Base-by-base conservation (phyloP, 1,284 basidiomycete genomes). In the Pseudozyma tsukubaensis region DNA sequence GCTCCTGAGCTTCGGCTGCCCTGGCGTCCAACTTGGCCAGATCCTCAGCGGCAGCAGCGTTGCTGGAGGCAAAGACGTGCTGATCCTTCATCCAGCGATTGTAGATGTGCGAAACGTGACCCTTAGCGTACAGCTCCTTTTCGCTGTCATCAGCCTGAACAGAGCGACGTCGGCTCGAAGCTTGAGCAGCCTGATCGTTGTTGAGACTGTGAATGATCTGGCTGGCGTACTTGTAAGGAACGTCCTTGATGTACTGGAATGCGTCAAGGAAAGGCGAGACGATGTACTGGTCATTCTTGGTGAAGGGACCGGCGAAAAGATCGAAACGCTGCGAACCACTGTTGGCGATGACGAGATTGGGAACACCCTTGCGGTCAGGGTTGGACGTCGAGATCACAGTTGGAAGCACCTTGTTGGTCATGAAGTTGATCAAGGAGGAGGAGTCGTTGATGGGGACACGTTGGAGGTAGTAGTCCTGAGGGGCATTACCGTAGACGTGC, bases 281-380 rank as follows among this genome's bases (percentile, higher is more conserved):
- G 18, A 81, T 78, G 75, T 81, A 77, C 71, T 81, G 65, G 59
- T 83, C 81, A 55, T 82, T 81, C 59, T 79, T 78, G 19, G 79
- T 80, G 34, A 83, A 81, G 18, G 60, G 52, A 3, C 81, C 81
- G 5, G 72, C 64, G 37, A 78, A 79, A 16, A 80, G 60, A 32
- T 82, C 79, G 57, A 81, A 81, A 39, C 81, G 74, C 69, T 82
- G 81, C 35, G 70, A 72, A 3, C 81, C 81, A 37, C 59, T 75
- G 71, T 83, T 83, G 58, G 79, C 73, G 16, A 83, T 59, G 9
- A 83, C 67, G 19, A 82, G 45, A 60, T 71, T 80, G 19, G 81
- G 71, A 34, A 55, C 54, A 32, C 51, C 58, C 29, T 61, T 59
- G 34, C 79, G 73, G 11, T 64, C 60, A 5, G 71, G 68, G 58